Conservation (phyloP, 2,329 filamentous ascomycete genomes). For the Tolypocladium nubicola region DNA sequence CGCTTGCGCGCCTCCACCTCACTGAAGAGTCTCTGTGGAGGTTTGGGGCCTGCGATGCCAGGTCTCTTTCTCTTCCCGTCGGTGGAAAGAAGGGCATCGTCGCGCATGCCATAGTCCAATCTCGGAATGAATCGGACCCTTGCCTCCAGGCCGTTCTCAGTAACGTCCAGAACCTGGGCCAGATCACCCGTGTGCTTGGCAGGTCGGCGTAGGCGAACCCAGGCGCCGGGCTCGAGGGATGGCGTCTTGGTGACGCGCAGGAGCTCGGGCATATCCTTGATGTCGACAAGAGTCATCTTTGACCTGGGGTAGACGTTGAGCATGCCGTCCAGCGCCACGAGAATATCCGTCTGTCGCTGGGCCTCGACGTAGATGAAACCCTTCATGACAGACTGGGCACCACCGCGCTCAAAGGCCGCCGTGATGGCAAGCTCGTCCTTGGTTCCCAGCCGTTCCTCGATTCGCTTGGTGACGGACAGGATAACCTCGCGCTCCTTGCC, state of each 20-base stretch:
- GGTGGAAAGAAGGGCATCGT: slow-evolving; percentile 47
- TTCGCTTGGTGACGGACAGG: slow-evolving; percentile 76
- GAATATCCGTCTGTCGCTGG: slow-evolving; percentile 73
- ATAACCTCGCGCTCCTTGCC: slow-evolving; percentile 93
- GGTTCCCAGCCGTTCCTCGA: slow-evolving; percentile 68
- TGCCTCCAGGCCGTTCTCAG: slow-evolving; percentile 83
- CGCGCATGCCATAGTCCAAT: slow-evolving; percentile 81
- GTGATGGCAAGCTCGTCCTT: slow-evolving; percentile 78
- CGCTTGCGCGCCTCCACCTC: slow-evolving; percentile 87
- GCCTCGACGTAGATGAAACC: slow-evolving; percentile 96
- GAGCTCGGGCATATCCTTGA: slow-evolving; percentile 97
- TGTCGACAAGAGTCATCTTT: slow-evolving; percentile 80
- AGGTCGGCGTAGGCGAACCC: slow-evolving; percentile 76
- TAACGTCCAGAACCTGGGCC: slow-evolving; percentile 84
- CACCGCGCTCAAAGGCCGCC: slow-evolving; percentile 82
- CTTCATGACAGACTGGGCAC: slow-evolving; percentile 69
- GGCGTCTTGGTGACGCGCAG: slow-evolving; percentile 81
- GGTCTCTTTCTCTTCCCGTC: slow-evolving; percentile 75
- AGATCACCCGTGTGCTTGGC: slow-evolving; percentile 81
- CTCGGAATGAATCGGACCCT: slow-evolving; percentile 81
- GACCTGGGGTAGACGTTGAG: slow-evolving; percentile 82
- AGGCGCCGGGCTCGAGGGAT: slow-evolving; percentile 74
- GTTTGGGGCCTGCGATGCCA: slow-evolving; percentile 51
- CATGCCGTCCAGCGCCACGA: slow-evolving; percentile 72
- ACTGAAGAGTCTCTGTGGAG: slow-evolving; percentile 84